Conservation (phyloP, 1,284 basidiomycete species). For the Phylloporus sp. region DNA sequence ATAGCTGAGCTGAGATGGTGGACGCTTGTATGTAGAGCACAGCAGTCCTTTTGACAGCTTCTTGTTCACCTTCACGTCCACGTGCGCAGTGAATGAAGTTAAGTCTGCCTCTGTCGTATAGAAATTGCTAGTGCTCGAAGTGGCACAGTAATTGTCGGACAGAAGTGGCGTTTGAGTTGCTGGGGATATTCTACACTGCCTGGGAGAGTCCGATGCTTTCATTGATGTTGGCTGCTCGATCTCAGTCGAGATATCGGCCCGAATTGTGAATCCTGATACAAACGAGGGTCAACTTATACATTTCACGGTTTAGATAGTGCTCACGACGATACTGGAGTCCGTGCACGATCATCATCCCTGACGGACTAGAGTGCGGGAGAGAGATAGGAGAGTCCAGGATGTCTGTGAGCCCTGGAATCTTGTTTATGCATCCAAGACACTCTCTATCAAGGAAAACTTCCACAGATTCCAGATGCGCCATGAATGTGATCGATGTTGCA, state of each 20-base stretch:
- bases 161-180: neutral
- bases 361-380: slow-evolving; percentile 56
- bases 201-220: neutral
- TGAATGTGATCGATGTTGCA: slow-evolving; percentile 92
- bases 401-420: slow-evolving; percentile 66
- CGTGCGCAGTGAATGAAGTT: too few species aligned
- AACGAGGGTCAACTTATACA: neutral
- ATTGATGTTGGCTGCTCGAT: neutral
- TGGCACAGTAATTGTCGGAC: neutral
- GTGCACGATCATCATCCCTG: slow-evolving; percentile 61
- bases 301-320: neutral
- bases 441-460: slow-evolving; percentile 81
- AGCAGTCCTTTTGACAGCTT: too few species aligned
- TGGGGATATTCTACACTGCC: neutral
- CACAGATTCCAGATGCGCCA: slow-evolving; percentile 80
- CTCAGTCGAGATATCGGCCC: neutral
- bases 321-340: slow-evolving; percentile 4
- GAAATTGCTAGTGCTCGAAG: neutral
- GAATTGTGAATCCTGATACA: neutral
- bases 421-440: slow-evolving; percentile 76
- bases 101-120: too few species aligned
- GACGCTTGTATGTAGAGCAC: too few species aligned
- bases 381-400: slow-evolving; percentile 55
- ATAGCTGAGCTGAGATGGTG: too few species aligned
- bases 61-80: too few species aligned